phyloP scores from a whole-genome alignment of 805 yeast species.

The Scheffersomyces ergatensis region DNA sequence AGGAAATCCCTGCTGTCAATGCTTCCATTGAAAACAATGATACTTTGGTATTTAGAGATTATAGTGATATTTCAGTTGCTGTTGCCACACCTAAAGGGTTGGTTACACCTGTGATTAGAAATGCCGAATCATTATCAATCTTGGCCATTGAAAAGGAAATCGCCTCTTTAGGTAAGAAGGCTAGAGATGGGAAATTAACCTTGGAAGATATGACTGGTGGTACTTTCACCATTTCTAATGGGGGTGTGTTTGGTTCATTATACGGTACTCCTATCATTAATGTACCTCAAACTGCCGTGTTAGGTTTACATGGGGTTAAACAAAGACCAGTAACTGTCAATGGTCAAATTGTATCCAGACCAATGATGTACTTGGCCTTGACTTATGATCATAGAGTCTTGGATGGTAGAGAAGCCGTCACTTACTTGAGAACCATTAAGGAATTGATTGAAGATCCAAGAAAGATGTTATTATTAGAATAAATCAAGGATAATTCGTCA shows the following conservation, averaged over 20 bases:
- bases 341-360: constrained; percentile 94
- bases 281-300: constrained; percentile 96
- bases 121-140: constrained; percentile 87
- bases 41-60: constrained; percentile 94
- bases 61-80: constrained; percentile 92
- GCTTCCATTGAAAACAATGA: constrained; percentile 91
- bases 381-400: constrained; percentile 97
- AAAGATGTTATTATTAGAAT: constrained; percentile 71
- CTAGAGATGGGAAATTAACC: constrained; percentile 95
- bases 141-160: constrained; percentile 90
- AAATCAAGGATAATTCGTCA: constrained; percentile 1
- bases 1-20: constrained; percentile 92
- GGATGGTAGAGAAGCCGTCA: constrained; percentile 98
- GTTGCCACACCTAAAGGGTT: constrained; percentile 99
- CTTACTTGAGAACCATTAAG: constrained; percentile 92
- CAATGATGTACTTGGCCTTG: constrained; percentile 99
- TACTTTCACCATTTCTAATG: constrained; percentile 97
- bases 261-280: constrained; percentile 98
- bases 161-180: constrained; percentile 76
- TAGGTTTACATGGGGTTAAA: constrained; percentile 96
- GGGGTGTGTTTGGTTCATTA: constrained; percentile 97
- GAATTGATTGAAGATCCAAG: constrained; percentile 98
- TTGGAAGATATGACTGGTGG: constrained; percentile 99
- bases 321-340: constrained; percentile 96
- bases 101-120: constrained; percentile 96